A percentile compares a stretch with the other conserved stretches of the same genome.
phyloP scores from a whole-genome alignment of 2,329 filamentous ascomycete species.

The Proliferodiscus dingleyae region DNA sequence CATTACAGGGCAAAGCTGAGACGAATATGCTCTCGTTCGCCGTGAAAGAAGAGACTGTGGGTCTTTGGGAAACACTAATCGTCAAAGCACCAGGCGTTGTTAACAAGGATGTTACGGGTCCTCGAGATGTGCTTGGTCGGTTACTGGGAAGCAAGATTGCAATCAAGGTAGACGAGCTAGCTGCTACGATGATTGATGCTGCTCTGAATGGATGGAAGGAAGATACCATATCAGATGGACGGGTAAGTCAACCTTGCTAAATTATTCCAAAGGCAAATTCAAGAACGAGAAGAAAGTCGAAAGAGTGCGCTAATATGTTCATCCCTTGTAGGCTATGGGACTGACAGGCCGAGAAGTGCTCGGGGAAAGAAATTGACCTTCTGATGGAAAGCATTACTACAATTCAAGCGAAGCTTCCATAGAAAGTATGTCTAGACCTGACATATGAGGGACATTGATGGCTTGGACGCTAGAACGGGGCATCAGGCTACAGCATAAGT shows the following conservation, averaged over 20 bases:
- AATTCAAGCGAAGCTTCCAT: too few species aligned
- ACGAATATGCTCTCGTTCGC: constrained; percentile 5
- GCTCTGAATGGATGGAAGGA: constrained; percentile 6
- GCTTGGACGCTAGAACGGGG: too few species aligned
- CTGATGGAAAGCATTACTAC: too few species aligned
- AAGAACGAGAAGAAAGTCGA: too few species aligned
- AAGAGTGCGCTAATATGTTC: too few species aligned
- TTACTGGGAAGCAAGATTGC: not conserved
- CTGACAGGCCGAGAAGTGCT: too few species aligned
- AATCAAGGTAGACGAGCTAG: not conserved
- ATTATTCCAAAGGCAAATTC: too few species aligned
- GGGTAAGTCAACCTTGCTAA: not conserved
- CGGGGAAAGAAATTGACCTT: too few species aligned
- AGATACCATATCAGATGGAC: constrained; percentile 3
- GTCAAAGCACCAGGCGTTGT: constrained; percentile 3
- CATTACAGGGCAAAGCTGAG: constrained; percentile 3
- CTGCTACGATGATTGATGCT: constrained; percentile 3
- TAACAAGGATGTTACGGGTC: constrained; percentile 1
- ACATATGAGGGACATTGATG: too few species aligned
- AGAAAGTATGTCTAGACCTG: too few species aligned
- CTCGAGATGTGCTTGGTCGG: constrained; percentile 2
- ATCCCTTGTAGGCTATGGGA: too few species aligned
- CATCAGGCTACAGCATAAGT: too few species aligned
- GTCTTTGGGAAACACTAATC: constrained; percentile 6
- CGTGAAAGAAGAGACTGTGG: not conserved